Percentiles rank a stretch among this genome's conserved stretches.
Conservation (phyloP, 768 basidiomycete species). For the Amanita pseudoporphyria region DNA sequence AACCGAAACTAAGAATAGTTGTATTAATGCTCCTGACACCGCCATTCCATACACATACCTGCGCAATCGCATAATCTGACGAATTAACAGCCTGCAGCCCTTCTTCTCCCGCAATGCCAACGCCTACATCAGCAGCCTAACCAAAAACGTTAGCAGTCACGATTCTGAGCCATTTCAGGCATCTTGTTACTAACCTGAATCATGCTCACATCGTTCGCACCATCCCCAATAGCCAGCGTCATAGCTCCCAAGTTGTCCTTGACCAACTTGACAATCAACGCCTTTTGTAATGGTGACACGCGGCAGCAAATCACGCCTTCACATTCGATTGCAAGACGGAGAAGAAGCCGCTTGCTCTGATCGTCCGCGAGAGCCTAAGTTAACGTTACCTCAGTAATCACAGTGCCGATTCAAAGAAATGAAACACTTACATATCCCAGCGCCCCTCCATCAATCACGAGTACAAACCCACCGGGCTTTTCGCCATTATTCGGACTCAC, state of each 20-base stretch:
- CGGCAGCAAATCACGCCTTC: conserved; percentile 97
- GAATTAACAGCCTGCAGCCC: conserved; percentile 97
- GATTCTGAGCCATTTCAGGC: background rate
- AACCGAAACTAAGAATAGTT: conserved; percentile 65
- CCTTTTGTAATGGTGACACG: conserved; percentile 95
- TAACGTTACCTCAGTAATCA: background rate
- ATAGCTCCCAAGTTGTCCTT: conserved; percentile 86
- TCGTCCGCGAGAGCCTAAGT: conserved; percentile 63
- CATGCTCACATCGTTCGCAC: conserved; percentile 99
- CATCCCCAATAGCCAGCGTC: conserved; percentile 96
- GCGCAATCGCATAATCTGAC: conserved; percentile 94
- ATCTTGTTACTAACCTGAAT: conserved; percentile 49
- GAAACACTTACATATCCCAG: conserved; percentile 21
- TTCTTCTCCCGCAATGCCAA: conserved; percentile 95
- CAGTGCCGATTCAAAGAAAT: background rate
- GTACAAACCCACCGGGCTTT: conserved; percentile 79
- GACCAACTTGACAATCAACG: conserved; percentile 84
- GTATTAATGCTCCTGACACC: background rate
- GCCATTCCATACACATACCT: conserved; percentile 35
- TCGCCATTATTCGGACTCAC: conserved; percentile 76
- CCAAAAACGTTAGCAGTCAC: background rate
- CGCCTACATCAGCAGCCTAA: conserved; percentile 86
- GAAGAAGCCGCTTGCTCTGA: conserved; percentile 59
- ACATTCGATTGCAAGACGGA: conserved; percentile 81
- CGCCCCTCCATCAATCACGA: conserved; percentile 77